These are phyloP conservation scores for Stenocarpella maydis DNA, from an alignment of 2,329 filamentous ascomycete species.

Conservation along the genomic window DNA sequence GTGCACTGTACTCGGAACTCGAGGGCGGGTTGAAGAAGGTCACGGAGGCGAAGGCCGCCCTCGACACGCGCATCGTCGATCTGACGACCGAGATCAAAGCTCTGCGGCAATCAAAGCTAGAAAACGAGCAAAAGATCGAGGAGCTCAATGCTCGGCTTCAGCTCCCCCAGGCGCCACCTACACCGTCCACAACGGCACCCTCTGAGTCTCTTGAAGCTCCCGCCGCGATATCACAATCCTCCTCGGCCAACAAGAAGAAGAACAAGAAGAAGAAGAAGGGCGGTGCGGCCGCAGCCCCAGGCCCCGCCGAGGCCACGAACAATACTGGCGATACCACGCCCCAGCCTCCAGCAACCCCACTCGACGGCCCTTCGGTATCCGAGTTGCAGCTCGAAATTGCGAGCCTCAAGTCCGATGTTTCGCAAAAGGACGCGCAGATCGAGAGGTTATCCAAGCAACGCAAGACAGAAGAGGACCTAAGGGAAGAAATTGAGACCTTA, in stretches of 20 bases:
- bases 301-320: conserved; percentile 48
- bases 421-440: conserved; percentile 76
- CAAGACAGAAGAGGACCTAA: conserved; percentile 78
- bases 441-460: conserved; percentile 74
- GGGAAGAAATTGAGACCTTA: conserved; percentile 86
- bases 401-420: conserved; percentile 60
- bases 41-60: conserved; percentile 49
- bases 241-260: conserved; percentile 63
- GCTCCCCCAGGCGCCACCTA: conserved; percentile 38
- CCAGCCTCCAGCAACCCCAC: conserved; percentile 43
- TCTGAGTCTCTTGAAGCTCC: conserved; percentile 30
- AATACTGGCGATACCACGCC: conserved; percentile 49
- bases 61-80: conserved; percentile 55
- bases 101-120: conserved; percentile 48
- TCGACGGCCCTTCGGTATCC: conserved; percentile 44
- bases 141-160: conserved; percentile 50
- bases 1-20: conserved; percentile 49
- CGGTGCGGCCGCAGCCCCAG: conserved; percentile 53
- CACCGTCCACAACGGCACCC: conserved; percentile 37
- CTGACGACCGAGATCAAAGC: conserved; percentile 54
- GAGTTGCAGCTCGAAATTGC: conserved; percentile 58
- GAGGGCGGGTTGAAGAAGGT: conserved; percentile 49
- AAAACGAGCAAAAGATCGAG: conserved; percentile 51
- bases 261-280: conserved; percentile 93
- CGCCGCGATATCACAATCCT: conserved; percentile 29